Percentiles rank a stretch among this genome's conserved stretches.
These are phyloP conservation scores for Populus alba DNA, from an alignment of 345 rosid genomes.

Conservation along the genomic window DNA sequence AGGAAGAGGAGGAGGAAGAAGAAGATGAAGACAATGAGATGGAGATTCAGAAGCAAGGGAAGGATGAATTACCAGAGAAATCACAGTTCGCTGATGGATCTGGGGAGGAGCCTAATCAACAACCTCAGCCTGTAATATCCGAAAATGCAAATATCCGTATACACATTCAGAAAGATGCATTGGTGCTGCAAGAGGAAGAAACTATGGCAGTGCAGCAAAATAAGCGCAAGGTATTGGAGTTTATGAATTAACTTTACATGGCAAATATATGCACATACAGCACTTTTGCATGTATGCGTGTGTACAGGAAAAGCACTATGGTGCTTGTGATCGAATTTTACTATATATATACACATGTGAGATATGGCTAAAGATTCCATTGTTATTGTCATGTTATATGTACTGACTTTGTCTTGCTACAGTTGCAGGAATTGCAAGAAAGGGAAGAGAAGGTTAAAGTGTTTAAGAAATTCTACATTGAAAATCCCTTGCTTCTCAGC, in stretches of 20 bases:
- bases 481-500: slow-evolving; percentile 56
- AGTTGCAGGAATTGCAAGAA: slow-evolving; percentile 50
- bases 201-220: slow-evolving; percentile 38
- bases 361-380: not conserved
- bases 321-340: not conserved
- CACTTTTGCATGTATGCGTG: not conserved
- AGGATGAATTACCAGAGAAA: slow-evolving; percentile 37
- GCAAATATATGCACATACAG: too few relatives aligned
- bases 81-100: slow-evolving; percentile 34
- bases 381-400: not conserved
- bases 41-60: slow-evolving; percentile 39
- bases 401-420: not conserved
- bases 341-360: not conserved
- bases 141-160: slow-evolving; percentile 33
- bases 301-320: too few relatives aligned
- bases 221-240: slow-evolving; percentile 51
- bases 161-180: slow-evolving; percentile 34
- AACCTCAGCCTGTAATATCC: slow-evolving; percentile 36
- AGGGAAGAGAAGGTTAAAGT: slow-evolving; percentile 47
- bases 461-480: slow-evolving; percentile 43
- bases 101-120: slow-evolving; percentile 43
- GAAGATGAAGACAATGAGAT: slow-evolving; percentile 42
- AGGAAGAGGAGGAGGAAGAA: slow-evolving; percentile 27
- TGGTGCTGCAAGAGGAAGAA: slow-evolving; percentile 43
- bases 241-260: not conserved